A percentile compares a stretch with the other conserved stretches of the same genome.
Conservation (phyloP, 2,329 filamentous ascomycete species). For the Aspergillus spinulosporus region DNA sequence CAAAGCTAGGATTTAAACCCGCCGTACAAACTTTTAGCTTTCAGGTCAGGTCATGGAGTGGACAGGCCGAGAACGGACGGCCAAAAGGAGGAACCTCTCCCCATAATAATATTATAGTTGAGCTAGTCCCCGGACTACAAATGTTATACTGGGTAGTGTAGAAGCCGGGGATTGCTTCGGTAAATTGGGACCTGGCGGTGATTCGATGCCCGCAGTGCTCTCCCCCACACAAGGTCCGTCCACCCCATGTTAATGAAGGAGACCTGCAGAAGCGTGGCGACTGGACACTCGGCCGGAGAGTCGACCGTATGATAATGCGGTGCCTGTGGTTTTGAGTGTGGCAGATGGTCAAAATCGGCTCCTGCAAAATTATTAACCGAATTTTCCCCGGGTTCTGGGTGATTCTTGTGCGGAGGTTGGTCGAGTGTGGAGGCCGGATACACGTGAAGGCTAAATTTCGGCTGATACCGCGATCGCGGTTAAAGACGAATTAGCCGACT, state of each 20-base stretch:
- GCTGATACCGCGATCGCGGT: neutral
- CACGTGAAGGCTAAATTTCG: neutral
- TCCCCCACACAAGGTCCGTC: constrained; percentile 10
- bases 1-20: neutral
- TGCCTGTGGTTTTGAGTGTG: too few species aligned
- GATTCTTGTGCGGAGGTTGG: neutral
- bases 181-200: constrained; percentile 1
- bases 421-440: neutral
- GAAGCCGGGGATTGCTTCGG: constrained; percentile 2
- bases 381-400: constrained; percentile 16
- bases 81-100: neutral
- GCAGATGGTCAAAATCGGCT: too few species aligned
- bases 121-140: neutral
- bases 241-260: neutral
- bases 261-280: neutral
- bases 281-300: neutral
- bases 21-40: neutral
- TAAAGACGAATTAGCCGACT: constrained; percentile 7
- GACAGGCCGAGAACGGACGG: constrained; percentile 3
- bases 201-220: constrained; percentile 9
- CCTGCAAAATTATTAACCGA: constrained; percentile 13
- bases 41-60: neutral
- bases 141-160: neutral
- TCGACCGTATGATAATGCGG: neutral
- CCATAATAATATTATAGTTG: neutral